Conservation (phyloP, 495 filamentous ascomycete species). For the Xylaria palmicola region DNA sequence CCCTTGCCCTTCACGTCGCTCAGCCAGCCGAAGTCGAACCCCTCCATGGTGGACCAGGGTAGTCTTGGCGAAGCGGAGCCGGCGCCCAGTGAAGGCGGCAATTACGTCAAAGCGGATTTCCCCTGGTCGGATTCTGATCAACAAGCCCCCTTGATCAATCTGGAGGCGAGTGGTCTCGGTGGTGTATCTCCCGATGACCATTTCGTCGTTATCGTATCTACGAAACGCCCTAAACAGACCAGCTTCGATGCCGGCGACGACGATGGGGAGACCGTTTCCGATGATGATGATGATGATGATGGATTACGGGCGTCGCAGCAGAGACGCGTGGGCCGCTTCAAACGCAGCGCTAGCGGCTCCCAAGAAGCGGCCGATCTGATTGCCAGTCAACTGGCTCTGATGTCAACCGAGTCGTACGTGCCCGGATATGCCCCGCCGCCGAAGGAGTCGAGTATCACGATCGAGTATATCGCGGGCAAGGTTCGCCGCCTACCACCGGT, state of each 20-base stretch:
- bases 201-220: constrained; percentile 58
- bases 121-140: constrained; percentile 37
- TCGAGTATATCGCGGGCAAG: constrained; percentile 36
- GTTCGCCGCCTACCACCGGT: constrained; percentile 38
- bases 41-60: constrained; percentile 12
- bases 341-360: constrained; percentile 20
- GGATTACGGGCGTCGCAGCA: constrained; percentile 5
- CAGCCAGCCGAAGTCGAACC: constrained; percentile 26
- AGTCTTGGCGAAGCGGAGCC: constrained; percentile 23
- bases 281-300: constrained; percentile 4
- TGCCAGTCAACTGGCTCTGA: constrained; percentile 33
- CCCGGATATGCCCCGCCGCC: background rate
- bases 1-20: constrained; percentile 44
- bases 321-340: background rate
- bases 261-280: too few species aligned
- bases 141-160: constrained; percentile 22
- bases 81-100: constrained; percentile 25
- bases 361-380: constrained; percentile 34
- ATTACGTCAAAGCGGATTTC: constrained; percentile 35
- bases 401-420: constrained; percentile 37
- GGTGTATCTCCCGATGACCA: constrained; percentile 67
- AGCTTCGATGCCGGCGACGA: constrained; percentile 14
- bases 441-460: constrained; percentile 17
- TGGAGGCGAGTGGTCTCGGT: constrained; percentile 65
- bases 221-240: constrained; percentile 38